Conservation (phyloP, 257 asterid genomes). For the Leonotis leonurus region DNA sequence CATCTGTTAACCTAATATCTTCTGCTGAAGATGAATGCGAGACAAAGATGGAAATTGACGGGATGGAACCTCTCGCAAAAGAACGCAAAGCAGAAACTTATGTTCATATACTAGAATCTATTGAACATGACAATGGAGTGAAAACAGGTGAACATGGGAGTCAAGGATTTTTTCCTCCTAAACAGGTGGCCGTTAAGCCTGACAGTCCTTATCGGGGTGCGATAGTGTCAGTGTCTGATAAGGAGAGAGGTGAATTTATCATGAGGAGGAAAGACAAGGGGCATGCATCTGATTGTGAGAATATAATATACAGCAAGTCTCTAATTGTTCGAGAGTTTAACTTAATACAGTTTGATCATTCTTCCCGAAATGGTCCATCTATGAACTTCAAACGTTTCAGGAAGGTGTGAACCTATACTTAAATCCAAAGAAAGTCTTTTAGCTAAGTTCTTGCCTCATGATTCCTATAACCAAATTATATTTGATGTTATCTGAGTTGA, state of each 20-base stretch:
- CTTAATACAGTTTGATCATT: slow-evolving; percentile 21
- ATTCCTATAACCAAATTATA: neutral
- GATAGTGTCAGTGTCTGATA: slow-evolving; percentile 22
- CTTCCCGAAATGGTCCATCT: slow-evolving; percentile 25
- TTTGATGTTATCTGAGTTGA: neutral
- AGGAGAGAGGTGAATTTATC: slow-evolving; percentile 24
- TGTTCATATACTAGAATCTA: slow-evolving; percentile 30
- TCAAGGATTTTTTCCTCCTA: slow-evolving; percentile 30
- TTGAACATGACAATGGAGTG: slow-evolving; percentile 29
- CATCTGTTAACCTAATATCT: slow-evolving; percentile 28
- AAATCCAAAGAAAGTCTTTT: neutral
- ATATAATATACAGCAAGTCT: slow-evolving; percentile 71
- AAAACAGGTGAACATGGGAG: slow-evolving; percentile 22
- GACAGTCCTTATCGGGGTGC: slow-evolving; percentile 14
- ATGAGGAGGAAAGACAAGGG: slow-evolving; percentile 29
- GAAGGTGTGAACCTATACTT: slow-evolving; percentile 45
- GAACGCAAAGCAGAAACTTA: slow-evolving; percentile 23
- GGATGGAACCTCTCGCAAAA: slow-evolving; percentile 25
- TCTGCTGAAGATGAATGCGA: slow-evolving; percentile 42
- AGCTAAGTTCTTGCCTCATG: neutral
- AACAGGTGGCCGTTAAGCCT: slow-evolving; percentile 21
- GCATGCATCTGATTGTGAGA: slow-evolving; percentile 42
- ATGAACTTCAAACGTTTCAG: slow-evolving; percentile 77
- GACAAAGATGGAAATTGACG: slow-evolving; percentile 21
- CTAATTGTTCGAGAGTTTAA: slow-evolving; percentile 55